Evolutionary conservation across 768 basidiomycete species (phyloP).

Genomic region (Leccinum subgranulosum): DNA sequence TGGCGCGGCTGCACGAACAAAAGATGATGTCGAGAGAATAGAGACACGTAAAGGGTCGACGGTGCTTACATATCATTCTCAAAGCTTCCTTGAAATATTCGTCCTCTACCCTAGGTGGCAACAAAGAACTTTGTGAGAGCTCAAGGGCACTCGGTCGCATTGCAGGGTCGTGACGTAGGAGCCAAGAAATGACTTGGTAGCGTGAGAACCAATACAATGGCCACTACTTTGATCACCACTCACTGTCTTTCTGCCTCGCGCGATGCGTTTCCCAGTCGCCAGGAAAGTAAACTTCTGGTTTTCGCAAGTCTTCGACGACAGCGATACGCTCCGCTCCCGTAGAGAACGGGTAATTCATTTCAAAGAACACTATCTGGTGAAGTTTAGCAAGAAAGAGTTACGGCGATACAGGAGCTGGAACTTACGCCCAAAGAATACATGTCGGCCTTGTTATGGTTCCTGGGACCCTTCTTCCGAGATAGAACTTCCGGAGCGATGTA

Average conservation of each 20-base stretch:
- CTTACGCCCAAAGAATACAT: constrained; percentile 91
- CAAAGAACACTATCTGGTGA: constrained; percentile 88
- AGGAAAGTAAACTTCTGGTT: constrained; percentile 76
- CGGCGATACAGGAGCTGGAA: constrained; percentile 3
- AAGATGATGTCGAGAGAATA: neutral
- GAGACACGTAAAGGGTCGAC: neutral
- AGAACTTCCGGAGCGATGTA: constrained; percentile 94
- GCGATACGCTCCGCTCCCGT: constrained; percentile 83
- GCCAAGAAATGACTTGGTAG: constrained; percentile 67
- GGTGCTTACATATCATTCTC: constrained; percentile 62
- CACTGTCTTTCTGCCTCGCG: constrained; percentile 66
- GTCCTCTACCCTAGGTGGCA: constrained; percentile 78
- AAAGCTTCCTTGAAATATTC: constrained; percentile 83
- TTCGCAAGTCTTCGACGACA: constrained; percentile 76
- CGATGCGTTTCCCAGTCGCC: constrained; percentile 61
- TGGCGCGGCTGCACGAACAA: constrained; percentile 53
- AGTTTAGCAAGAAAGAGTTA: neutral
- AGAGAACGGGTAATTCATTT: constrained; percentile 86
- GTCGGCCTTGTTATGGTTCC: constrained; percentile 86
- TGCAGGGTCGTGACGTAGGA: constrained; percentile 79
- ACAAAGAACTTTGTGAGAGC: constrained; percentile 70
- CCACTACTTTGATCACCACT: constrained; percentile 25
- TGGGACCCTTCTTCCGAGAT: constrained; percentile 55
- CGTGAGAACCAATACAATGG: neutral
- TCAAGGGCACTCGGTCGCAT: constrained; percentile 80